Evolutionary conservation across 1,139 yeast species (phyloP), one percentile per base, ranked within the genome.

Genomic region (Protomyces lactucae-debilis): DNA sequence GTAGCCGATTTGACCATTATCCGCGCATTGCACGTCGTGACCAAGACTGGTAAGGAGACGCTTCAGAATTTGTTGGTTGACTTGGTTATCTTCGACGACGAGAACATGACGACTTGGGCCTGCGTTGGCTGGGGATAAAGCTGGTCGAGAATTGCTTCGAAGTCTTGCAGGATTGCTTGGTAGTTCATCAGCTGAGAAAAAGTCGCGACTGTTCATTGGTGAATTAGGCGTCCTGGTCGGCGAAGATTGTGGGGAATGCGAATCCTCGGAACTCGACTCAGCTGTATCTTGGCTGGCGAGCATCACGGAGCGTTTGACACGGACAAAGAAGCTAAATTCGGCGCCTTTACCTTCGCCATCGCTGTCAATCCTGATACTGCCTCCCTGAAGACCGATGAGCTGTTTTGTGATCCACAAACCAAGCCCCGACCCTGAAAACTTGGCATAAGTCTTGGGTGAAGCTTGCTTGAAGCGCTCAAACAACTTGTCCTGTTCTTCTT

Each of bases 381-480:
- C 70, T 2, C 70, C 70, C 21, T 68, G 70, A 21, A 56, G 67
- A 54, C 66, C 69, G 32, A 67, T 69, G 18, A 68, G 55, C 51
- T 60, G 59, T 16, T 69, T 67, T 43, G 69, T 65, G 32, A 68
- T 67, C 54, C 60, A 68, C 37, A 68, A 57, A 28, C 70, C 70
- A 6, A 68, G 64, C 3, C 70, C 70, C 6, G 68, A 52, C 4
- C 68, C 70, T n/a, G 70, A 70, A 55, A 68, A 68, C 25, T 67
- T 64, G 9, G 61, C 70, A 52, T 68, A 61, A 25, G 70, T 68
- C 35, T 64, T 64, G 25, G 70, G 70, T 18, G 69, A 64, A 55
- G 69, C 69, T 43, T 68, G 69, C 10, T 69, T 64, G 64, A 68
- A 68, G 36, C 67, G 55, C 32, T 68, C 68, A 40, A 68, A 68